Percentiles rank a stretch among this genome's conserved stretches.
phyloP scores from a whole-genome alignment of 2,329 filamentous ascomycete genomes.

The Akanthomyces uredinophilus region DNA sequence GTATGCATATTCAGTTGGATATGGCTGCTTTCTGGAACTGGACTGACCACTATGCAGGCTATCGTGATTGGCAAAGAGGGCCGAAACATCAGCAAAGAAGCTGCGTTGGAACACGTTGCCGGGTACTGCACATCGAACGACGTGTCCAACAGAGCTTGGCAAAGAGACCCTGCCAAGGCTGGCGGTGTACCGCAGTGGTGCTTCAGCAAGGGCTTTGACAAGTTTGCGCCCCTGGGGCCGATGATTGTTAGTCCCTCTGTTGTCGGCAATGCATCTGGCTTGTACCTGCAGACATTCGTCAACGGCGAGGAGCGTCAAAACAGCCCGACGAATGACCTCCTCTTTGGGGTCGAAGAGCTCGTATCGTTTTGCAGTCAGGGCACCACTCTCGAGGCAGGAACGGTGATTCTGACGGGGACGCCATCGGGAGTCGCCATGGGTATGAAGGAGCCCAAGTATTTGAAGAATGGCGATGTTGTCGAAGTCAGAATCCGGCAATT shows the following conservation, averaged over 20 bases:
- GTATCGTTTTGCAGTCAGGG: conserved; percentile 43
- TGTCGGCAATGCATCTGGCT: conserved; percentile 25
- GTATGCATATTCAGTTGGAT: conserved; percentile 20
- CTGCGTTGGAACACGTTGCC: conserved; percentile 43
- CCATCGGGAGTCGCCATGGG: conserved; percentile 43
- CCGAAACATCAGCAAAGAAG: conserved; percentile 42
- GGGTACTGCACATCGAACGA: conserved; percentile 46
- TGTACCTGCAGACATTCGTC: conserved; percentile 35
- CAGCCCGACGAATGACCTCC: conserved; percentile 42
- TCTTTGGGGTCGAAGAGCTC: conserved; percentile 43
- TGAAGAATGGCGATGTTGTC: conserved; percentile 39
- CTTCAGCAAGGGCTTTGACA: conserved; percentile 51
- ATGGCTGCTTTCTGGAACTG: not conserved
- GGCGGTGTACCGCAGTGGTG: conserved; percentile 45
- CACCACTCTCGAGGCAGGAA: conserved; percentile 46
- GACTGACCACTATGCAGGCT: conserved; percentile 20
- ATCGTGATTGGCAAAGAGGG: conserved; percentile 50
- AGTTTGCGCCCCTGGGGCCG: conserved; percentile 50
- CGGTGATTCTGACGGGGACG: conserved; percentile 47
- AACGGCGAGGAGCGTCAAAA: conserved; percentile 48
- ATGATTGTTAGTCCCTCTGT: conserved; percentile 31
- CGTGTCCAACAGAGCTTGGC: conserved; percentile 48
- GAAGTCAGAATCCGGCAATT: conserved; percentile 34
- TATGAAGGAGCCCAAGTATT: conserved; percentile 36
- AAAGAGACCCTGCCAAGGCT: conserved; percentile 43